Percentiles rank a stretch among this genome's conserved stretches.
Evolutionary conservation across 345 rosid genomes (phyloP).

Genomic region (Ceriops tagal): DNA sequence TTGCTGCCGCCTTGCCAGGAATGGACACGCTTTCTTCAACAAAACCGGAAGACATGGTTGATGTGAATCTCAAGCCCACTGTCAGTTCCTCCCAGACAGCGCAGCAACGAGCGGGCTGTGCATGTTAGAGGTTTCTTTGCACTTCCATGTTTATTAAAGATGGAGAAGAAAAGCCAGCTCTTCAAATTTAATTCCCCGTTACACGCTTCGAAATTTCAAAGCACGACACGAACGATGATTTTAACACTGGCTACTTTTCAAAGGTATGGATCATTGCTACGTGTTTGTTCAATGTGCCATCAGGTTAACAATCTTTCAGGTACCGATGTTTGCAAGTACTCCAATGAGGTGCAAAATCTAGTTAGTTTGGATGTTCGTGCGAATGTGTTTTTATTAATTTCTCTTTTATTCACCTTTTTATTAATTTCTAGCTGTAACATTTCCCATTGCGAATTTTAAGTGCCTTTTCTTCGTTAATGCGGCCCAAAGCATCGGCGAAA

Average conservation of each 20-base stretch:
- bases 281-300: constrained; percentile 11
- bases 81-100: constrained; percentile 68
- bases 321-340: constrained; percentile 21
- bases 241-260: background rate
- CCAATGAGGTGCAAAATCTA: background rate
- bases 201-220: constrained; percentile 5
- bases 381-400: too few species aligned
- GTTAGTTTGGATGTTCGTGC: too few species aligned
- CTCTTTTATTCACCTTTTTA: too few species aligned
- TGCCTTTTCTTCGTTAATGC: too few species aligned
- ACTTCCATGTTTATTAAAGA: background rate
- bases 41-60: constrained; percentile 94
- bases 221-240: background rate
- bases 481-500: constrained; percentile 3
- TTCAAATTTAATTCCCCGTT: constrained; percentile 1
- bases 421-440: too few species aligned
- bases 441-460: too few species aligned
- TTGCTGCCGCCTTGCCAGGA: constrained; percentile 92
- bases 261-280: background rate
- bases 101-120: constrained; percentile 82
- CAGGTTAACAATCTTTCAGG: constrained; percentile 18
- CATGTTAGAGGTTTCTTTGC: constrained; percentile 43
- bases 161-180: background rate
- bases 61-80: constrained; percentile 77
- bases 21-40: constrained; percentile 89